phyloP scores from a whole-genome alignment of 1,284 basidiomycete species.

The Apiotrichum siamense region DNA sequence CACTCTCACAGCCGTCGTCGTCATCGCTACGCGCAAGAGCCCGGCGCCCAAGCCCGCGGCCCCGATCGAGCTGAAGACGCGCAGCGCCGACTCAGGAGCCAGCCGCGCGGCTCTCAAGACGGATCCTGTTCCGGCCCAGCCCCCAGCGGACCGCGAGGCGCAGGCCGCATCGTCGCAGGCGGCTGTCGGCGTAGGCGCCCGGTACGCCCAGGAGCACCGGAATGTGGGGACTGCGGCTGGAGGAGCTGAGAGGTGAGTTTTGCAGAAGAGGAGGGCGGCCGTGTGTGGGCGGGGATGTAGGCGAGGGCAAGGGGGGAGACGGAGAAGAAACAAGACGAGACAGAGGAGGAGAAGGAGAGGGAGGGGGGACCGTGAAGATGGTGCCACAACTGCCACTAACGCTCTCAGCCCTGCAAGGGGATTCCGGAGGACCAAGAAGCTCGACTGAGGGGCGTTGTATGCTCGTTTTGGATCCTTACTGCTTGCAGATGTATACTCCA shows the following conservation, averaged over 20 bases:
- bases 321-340: neutral
- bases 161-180: conserved; percentile 19
- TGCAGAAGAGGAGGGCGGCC: too few relatives aligned
- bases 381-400: neutral
- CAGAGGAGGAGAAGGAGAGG: neutral
- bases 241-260: conserved; percentile 9
- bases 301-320: too few relatives aligned
- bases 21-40: conserved; percentile 15
- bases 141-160: conserved; percentile 27
- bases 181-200: neutral
- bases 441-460: conserved; percentile 4
- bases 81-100: conserved; percentile 24
- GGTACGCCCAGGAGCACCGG: neutral
- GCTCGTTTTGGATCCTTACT: too few relatives aligned
- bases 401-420: conserved; percentile 4
- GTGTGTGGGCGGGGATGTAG: neutral
- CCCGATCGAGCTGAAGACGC: conserved; percentile 10
- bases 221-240: neutral
- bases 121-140: too few relatives aligned
- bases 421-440: conserved; percentile 18
- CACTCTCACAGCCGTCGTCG: conserved; percentile 14
- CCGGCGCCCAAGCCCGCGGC: conserved; percentile 4
- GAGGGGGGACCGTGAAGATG: neutral
- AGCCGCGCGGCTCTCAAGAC: conserved; percentile 28
- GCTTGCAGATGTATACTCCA: too few relatives aligned